phyloP scores from a whole-genome alignment of 108 stramenopile species.

The Cylindrotheca closterium region DNA sequence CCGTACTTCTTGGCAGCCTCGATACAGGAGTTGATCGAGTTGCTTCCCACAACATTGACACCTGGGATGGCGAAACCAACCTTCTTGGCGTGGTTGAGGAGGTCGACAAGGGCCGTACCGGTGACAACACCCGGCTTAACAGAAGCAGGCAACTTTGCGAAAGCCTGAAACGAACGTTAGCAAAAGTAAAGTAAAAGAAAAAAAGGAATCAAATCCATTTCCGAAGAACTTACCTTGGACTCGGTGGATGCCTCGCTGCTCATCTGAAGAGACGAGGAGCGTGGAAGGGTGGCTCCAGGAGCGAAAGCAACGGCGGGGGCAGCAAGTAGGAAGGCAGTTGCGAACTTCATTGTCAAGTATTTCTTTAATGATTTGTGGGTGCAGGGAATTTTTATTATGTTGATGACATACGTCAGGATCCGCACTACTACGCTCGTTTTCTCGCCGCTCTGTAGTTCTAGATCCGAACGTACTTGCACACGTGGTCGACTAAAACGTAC shows the following conservation, averaged over 20 bases:
- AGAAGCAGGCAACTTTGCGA: conserved; percentile 86
- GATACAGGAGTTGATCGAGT: conserved; percentile 93
- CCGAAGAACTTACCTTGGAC: conserved; percentile 32
- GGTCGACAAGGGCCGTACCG: conserved; percentile 83
- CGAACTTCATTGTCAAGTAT: conserved; percentile 57
- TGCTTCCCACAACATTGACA: conserved; percentile 91
- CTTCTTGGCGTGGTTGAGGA: conserved; percentile 83
- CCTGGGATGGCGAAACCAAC: conserved; percentile 93
- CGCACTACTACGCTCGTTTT: no score
- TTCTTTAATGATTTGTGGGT: no score
- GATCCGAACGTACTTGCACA: no score
- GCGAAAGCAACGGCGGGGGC: conserved; percentile 55
- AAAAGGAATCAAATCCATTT: conserved; percentile 6
- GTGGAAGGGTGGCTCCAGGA: conserved; percentile 47
- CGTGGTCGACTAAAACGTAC: no score
- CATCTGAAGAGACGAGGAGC: conserved; percentile 56
- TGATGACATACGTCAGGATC: no score
- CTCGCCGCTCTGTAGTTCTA: no score
- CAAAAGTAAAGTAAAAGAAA: conserved; percentile 4
- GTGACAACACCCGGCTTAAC: conserved; percentile 92
- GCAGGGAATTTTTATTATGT: no score
- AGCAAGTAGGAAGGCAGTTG: conserved; percentile 56
- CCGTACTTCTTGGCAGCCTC: conserved; percentile 93
- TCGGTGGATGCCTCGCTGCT: conserved; percentile 57
- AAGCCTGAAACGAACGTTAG: conserved; percentile 42